phyloP scores from a whole-genome alignment of 257 asterid genomes.

The Solanum sparsipilum region DNA sequence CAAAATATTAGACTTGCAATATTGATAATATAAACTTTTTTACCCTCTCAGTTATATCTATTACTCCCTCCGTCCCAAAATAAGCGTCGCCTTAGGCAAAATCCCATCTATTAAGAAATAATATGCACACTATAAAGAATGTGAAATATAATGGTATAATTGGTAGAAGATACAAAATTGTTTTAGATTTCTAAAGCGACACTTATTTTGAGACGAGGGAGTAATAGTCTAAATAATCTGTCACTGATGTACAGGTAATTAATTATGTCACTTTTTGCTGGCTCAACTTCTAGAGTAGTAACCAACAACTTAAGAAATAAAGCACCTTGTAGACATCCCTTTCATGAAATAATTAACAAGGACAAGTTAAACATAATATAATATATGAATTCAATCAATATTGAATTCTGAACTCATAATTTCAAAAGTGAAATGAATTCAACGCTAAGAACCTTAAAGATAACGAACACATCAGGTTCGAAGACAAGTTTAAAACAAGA shows the following conservation, averaged over 20 bases:
- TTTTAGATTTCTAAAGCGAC: neutral
- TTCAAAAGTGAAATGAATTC: neutral
- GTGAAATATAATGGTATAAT: too few species aligned
- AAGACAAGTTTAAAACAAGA: neutral
- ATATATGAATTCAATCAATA: neutral
- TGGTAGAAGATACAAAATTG: too few species aligned
- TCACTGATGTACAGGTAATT: neutral
- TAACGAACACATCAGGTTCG: neutral
- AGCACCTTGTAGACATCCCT: neutral
- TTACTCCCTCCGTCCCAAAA: neutral
- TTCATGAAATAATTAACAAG: neutral
- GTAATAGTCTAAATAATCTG: neutral
- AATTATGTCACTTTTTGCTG: neutral
- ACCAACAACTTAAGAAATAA: neutral
- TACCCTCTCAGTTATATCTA: neutral
- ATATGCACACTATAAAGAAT: too few species aligned
- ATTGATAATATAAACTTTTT: neutral
- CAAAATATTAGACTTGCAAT: neutral
- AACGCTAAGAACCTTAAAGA: neutral
- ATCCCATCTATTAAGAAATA: neutral
- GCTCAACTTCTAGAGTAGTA: neutral
- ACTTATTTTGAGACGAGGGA: neutral
- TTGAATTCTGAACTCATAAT: neutral
- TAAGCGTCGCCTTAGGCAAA: neutral
- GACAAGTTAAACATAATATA: neutral